A percentile compares a stretch with the other conserved stretches of the same genome.
phyloP scores from a whole-genome alignment of 2,329 filamentous ascomycete species.

The Sarocladiaceae sp. region DNA sequence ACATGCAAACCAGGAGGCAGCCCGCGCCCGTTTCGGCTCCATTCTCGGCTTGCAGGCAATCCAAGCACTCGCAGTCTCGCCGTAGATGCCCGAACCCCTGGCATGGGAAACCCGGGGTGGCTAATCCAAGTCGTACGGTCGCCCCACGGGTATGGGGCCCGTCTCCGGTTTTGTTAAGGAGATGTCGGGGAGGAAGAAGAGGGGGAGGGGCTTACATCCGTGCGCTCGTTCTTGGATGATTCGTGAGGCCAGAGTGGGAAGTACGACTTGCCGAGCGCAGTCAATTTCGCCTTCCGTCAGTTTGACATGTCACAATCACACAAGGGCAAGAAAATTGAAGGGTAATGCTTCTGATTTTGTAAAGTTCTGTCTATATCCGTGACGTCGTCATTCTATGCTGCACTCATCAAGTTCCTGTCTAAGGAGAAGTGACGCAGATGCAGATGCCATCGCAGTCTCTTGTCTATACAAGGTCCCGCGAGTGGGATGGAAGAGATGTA shows the following conservation, averaged over 20 bases:
- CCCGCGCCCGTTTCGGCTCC: too few species aligned
- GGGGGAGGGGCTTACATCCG: neutral
- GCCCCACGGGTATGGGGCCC: neutral
- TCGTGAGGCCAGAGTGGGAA: too few species aligned
- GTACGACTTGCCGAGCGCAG: neutral
- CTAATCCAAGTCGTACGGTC: neutral
- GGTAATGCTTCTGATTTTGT: slow-evolving; percentile 13
- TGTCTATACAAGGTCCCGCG: neutral
- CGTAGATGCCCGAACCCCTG: neutral
- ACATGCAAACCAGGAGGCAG: too few species aligned
- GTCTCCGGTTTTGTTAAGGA: slow-evolving; percentile 7
- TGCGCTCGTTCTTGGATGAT: neutral
- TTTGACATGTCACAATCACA: neutral
- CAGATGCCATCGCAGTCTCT: slow-evolving; percentile 8
- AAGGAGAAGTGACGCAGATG: neutral
- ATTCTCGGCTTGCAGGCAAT: too few species aligned
- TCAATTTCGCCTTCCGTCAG: neutral
- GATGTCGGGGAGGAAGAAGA: neutral
- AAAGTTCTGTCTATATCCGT: slow-evolving; percentile 9
- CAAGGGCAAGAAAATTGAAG: too few species aligned
- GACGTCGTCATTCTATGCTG: slow-evolving; percentile 9
- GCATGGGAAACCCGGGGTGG: neutral
- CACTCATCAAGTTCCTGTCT: too few species aligned
- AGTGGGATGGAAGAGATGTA: neutral
- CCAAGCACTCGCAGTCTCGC: neutral